Evolutionary conservation across 345 rosid species (phyloP).

Genomic region (Pelargonium nanum): DNA sequence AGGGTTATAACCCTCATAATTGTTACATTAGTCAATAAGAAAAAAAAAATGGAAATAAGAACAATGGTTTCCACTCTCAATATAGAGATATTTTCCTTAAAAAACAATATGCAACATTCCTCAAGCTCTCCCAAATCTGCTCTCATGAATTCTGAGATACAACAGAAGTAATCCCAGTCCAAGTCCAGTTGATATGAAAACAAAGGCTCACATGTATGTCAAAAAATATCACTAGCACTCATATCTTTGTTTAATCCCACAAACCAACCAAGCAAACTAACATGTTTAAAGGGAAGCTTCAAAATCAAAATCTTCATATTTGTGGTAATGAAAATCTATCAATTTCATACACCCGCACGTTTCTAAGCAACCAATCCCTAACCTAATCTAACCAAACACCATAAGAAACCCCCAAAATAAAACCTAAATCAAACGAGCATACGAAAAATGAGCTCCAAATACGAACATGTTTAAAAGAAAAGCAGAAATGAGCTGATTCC

Average conservation of each 20-base stretch:
- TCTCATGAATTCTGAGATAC: neutral
- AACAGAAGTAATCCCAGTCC: neutral
- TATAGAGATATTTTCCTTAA: neutral
- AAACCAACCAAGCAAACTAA: neutral
- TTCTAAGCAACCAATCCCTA: neutral
- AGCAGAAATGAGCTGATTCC: no score
- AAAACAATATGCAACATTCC: neutral
- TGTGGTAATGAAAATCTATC: neutral
- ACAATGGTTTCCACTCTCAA: neutral
- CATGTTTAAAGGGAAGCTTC: neutral
- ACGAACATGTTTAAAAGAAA: no score
- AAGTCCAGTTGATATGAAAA: neutral
- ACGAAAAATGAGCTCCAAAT: neutral
- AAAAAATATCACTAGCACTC: neutral
- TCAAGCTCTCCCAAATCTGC: neutral
- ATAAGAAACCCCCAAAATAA: no score
- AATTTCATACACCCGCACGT: neutral
- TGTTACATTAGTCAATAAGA: neutral
- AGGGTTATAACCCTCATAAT: no score
- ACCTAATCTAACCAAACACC: neutral
- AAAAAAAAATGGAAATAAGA: no score
- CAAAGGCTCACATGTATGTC: neutral
- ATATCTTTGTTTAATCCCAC: neutral
- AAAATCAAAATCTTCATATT: neutral
- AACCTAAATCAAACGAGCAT: no score